A percentile compares a stretch with the other conserved stretches of the same genome.
These are phyloP conservation scores for Parachaetomium inaequale DNA, from an alignment of 495 filamentous ascomycete species.

Conservation along the genomic window DNA sequence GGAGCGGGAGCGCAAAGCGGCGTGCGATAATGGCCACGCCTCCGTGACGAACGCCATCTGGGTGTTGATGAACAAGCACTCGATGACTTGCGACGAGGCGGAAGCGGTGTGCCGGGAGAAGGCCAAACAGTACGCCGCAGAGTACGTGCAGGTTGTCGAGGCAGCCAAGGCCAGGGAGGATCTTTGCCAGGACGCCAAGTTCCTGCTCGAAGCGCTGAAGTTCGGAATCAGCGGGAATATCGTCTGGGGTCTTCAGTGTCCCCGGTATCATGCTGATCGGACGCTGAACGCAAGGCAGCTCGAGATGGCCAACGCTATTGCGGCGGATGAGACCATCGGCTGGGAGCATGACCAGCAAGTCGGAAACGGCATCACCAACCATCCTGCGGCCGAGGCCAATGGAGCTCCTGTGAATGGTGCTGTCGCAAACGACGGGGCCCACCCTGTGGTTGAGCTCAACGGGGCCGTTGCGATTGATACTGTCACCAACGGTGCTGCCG, in stretches of 20 bases:
- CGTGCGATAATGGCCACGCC: background rate
- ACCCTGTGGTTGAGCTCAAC: background rate
- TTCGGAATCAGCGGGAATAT: slow-evolving; percentile 7
- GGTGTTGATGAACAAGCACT: slow-evolving; percentile 6
- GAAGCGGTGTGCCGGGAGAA: background rate
- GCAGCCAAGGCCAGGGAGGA: background rate
- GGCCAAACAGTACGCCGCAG: background rate
- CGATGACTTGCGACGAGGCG: slow-evolving; percentile 1
- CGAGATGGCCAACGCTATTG: background rate
- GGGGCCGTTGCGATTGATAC: background rate
- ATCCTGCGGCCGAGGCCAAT: background rate
- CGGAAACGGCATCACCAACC: background rate
- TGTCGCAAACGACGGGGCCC: background rate
- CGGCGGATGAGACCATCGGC: background rate
- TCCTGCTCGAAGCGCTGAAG: background rate
- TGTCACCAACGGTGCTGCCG: background rate
- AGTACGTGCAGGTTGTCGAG: background rate
- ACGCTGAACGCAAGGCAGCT: background rate
- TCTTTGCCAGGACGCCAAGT: background rate
- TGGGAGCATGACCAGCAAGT: background rate
- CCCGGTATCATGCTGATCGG: slow-evolving; percentile 2
- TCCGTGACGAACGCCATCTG: slow-evolving; percentile 2
- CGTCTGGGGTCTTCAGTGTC: slow-evolving; percentile 4
- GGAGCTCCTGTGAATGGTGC: background rate
- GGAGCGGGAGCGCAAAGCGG: background rate